These are phyloP conservation scores for Psidium guajava DNA, from an alignment of 345 rosid species.

Conservation along the genomic window DNA sequence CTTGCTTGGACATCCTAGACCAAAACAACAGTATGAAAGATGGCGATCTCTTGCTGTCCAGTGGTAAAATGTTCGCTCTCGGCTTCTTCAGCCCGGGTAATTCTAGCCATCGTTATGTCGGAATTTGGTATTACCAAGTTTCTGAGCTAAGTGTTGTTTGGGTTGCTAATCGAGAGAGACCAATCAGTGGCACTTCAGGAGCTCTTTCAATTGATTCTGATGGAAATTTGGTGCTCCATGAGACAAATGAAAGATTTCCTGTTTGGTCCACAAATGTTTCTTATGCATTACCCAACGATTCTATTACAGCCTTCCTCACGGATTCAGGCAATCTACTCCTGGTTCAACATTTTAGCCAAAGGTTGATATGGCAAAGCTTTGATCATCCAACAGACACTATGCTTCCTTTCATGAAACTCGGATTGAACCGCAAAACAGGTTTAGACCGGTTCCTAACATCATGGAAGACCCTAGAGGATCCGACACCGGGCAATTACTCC, in stretches of 20 bases:
- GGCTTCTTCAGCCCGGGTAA: background rate
- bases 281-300: background rate
- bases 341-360: background rate
- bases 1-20: too few species aligned
- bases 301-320: slow-evolving; percentile 3
- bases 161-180: slow-evolving; percentile 16
- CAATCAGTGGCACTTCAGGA: slow-evolving; percentile 7
- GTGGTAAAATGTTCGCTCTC: too few species aligned
- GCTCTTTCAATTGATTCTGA: background rate
- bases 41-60: too few species aligned
- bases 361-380: slow-evolving; percentile 19
- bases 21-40: too few species aligned
- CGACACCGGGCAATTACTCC: slow-evolving; percentile 1
- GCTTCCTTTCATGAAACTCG: slow-evolving; percentile 7
- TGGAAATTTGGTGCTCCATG: slow-evolving; percentile 9
- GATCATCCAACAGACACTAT: slow-evolving; percentile 15
- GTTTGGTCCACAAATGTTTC: slow-evolving; percentile 11
- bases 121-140: slow-evolving; percentile 13
- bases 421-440: slow-evolving; percentile 4
- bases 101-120: slow-evolving; percentile 8
- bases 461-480: slow-evolving; percentile 16
- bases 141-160: slow-evolving; percentile 7
- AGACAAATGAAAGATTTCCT: background rate
- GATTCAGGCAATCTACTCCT: slow-evolving; percentile 19
- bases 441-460: slow-evolving; percentile 3